Evolutionary conservation across 2,329 filamentous ascomycete species (phyloP).

Genomic region (Acrocalymma vagum): DNA sequence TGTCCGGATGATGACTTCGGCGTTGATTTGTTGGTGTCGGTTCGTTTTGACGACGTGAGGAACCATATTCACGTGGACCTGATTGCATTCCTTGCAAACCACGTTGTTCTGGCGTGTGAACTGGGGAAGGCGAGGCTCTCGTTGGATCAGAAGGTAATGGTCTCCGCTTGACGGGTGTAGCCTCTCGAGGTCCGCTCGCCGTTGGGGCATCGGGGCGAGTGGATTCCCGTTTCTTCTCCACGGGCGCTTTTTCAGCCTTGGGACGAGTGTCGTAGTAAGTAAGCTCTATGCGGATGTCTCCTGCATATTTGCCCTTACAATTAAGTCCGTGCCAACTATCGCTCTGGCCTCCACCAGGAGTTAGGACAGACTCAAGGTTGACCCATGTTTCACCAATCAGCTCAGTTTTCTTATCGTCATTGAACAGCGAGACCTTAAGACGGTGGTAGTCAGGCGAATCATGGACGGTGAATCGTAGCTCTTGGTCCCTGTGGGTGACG

Average conservation of each 20-base stretch:
- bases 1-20: slow-evolving; percentile 28
- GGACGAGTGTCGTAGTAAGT: slow-evolving; percentile 94
- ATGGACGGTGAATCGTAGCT: slow-evolving; percentile 94
- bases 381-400: slow-evolving; percentile 95
- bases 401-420: slow-evolving; percentile 97
- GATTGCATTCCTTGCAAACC: slow-evolving; percentile 37
- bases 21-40: slow-evolving; percentile 30
- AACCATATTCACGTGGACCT: slow-evolving; percentile 44
- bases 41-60: slow-evolving; percentile 38
- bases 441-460: slow-evolving; percentile 96
- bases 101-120: slow-evolving; percentile 39
- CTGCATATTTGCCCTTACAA: slow-evolving; percentile 93
- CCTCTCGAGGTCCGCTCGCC: slow-evolving; percentile 61
- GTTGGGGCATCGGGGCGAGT: slow-evolving; percentile 43
- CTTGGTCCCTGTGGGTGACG: slow-evolving; percentile 79
- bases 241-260: slow-evolving; percentile 74
- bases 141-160: slow-evolving; percentile 84
- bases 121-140: slow-evolving; percentile 51
- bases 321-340: slow-evolving; percentile 91
- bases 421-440: slow-evolving; percentile 95
- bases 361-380: slow-evolving; percentile 80
- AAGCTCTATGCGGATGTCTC: slow-evolving; percentile 92
- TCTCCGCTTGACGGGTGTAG: slow-evolving; percentile 77
- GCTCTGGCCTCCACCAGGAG: slow-evolving; percentile 88
- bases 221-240: slow-evolving; percentile 61